Conservation (phyloP, 164 flowering plant genomes). For the Warburgia ugandensis region DNA sequence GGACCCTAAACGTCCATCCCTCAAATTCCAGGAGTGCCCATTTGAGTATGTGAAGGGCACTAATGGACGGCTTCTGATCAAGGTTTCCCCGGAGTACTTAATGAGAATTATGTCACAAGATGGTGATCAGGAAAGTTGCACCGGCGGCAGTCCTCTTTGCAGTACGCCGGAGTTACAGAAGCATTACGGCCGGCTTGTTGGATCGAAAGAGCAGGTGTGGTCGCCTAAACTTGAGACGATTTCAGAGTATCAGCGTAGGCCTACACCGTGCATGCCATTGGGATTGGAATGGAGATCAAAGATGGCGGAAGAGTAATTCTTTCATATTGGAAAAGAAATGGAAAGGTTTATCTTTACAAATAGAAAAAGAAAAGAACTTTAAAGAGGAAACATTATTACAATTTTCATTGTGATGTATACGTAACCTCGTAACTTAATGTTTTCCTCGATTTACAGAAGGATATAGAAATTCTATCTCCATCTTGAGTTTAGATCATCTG, state of each 20-base stretch:
- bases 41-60: conserved; percentile 54
- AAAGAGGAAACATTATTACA: too few species aligned
- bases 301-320: conserved; percentile 12
- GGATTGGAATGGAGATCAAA: conserved; percentile 43
- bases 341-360: too few species aligned
- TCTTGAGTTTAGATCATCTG: too few species aligned
- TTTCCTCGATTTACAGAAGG: too few species aligned
- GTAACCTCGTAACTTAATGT: too few species aligned
- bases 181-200: conserved; percentile 65
- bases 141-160: conserved; percentile 29
- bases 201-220: conserved; percentile 62
- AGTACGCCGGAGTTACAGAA: conserved; percentile 91
- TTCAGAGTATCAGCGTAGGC: conserved; percentile 45
- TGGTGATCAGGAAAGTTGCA: neutral
- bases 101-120: conserved; percentile 24
- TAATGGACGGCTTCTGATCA: conserved; percentile 55
- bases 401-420: too few species aligned
- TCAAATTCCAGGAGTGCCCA: conserved; percentile 24
- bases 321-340: too few species aligned
- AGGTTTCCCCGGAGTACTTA: conserved; percentile 69
- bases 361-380: too few species aligned
- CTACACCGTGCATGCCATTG: conserved; percentile 53
- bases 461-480: too few species aligned
- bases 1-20: conserved; percentile 16
- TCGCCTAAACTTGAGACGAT: conserved; percentile 88